These are phyloP conservation scores for Cryptosporidium sp. DNA, from an alignment of 169 alveolate genomes.

Conservation along the genomic window DNA sequence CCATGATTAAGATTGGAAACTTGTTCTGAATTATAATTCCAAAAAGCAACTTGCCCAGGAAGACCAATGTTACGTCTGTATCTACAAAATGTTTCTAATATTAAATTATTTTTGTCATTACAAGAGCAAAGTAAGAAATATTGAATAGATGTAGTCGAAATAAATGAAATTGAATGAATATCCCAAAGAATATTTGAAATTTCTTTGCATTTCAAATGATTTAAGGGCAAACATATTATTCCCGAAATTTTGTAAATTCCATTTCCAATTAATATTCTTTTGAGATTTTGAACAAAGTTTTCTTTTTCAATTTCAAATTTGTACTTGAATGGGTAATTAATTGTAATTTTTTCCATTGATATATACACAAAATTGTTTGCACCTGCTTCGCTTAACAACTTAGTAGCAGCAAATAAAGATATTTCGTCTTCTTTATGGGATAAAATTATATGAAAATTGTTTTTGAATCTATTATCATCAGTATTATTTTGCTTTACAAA, in stretches of 20 bases:
- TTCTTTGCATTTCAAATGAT: constrained; percentile 16
- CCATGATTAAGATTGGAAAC: constrained; percentile 35
- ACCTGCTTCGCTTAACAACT: constrained; percentile 61
- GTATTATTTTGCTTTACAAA: constrained; percentile 31
- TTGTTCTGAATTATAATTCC: constrained; percentile 48
- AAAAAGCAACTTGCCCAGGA: constrained; percentile 55
- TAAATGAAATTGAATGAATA: constrained; percentile 35
- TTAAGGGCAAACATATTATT: constrained; percentile 61
- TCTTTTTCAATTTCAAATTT: constrained; percentile 15
- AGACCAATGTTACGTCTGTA: constrained; percentile 66
- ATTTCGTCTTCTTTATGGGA: constrained; percentile 38
- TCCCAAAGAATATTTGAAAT: constrained; percentile 48
- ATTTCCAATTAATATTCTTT: not conserved
- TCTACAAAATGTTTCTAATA: constrained; percentile 57
- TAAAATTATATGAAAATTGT: constrained; percentile 39
- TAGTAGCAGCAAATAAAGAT: constrained; percentile 66
- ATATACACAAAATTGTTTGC: constrained; percentile 44
- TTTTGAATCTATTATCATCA: constrained; percentile 5
- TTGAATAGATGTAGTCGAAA: constrained; percentile 25
- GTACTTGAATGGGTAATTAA: constrained; percentile 9
- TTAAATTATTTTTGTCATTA: constrained; percentile 15
- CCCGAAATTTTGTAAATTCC: constrained; percentile 34
- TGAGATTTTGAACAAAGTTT: not conserved
- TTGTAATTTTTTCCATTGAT: not conserved
- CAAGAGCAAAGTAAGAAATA: constrained; percentile 50